phyloP scores from a whole-genome alignment of 805 yeast species.

The Nakazawaea peltata region DNA sequence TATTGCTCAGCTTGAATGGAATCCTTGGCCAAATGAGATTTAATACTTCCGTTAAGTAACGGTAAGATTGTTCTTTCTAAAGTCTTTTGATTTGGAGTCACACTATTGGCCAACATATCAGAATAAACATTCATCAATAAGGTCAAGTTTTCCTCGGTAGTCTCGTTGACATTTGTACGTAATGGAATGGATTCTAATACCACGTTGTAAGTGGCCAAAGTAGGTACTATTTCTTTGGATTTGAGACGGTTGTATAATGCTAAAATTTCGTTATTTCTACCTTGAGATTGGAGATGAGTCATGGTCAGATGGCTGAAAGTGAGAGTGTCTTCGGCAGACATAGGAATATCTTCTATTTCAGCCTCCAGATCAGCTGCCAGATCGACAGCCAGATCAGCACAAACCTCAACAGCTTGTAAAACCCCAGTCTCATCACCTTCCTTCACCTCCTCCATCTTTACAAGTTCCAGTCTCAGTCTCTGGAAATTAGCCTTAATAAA shows the following conservation, averaged over 20 bases:
- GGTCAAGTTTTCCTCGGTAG: constrained; percentile 54
- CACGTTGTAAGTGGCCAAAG: constrained; percentile 42
- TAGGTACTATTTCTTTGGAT: constrained; percentile 33
- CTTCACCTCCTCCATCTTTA: not conserved
- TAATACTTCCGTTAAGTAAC: constrained; percentile 40
- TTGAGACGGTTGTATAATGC: constrained; percentile 24
- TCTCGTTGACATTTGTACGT: constrained; percentile 42
- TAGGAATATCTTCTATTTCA: not conserved
- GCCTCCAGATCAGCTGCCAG: not conserved
- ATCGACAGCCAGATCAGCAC: not conserved
- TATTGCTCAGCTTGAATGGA: constrained; percentile 35
- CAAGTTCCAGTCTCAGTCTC: not conserved
- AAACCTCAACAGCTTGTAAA: not conserved
- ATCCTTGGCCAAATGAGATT: constrained; percentile 27
- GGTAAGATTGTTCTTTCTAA: constrained; percentile 44
- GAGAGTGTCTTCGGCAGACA: constrained; percentile 5
- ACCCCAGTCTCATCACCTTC: not conserved
- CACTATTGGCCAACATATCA: constrained; percentile 44
- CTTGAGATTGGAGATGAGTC: constrained; percentile 14
- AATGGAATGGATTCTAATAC: constrained; percentile 46
- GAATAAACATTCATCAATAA: constrained; percentile 60
- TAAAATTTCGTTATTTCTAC: constrained; percentile 24
- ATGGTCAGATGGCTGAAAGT: constrained; percentile 16
- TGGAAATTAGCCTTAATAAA: constrained; percentile 11
- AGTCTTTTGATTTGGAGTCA: constrained; percentile 50